phyloP scores from a whole-genome alignment of 208 protist species.

The Leishmania turanica region DNA sequence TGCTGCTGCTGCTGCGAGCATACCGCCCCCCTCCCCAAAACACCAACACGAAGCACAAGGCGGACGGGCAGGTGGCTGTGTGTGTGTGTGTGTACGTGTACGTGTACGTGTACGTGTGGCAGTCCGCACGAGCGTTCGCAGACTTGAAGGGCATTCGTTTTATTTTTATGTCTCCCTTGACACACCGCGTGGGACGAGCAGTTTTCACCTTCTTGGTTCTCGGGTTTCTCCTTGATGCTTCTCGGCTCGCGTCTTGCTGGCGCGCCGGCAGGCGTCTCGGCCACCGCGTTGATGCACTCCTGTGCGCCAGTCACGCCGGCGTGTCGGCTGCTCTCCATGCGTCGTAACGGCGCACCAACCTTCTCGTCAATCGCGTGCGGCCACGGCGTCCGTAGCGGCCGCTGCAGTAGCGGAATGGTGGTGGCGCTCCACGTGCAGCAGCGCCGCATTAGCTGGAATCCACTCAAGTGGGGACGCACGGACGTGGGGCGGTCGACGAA shows the following conservation, averaged over 20 bases:
- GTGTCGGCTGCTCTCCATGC: neutral
- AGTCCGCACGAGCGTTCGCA: neutral
- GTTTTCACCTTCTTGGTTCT: neutral
- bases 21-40: neutral
- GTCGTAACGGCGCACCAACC: neutral
- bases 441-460: constrained; percentile 76
- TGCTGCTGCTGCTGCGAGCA: neutral
- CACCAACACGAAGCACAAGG: neutral
- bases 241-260: neutral
- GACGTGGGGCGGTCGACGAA: constrained; percentile 40
- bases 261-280: constrained; percentile 6
- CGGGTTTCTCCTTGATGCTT: constrained; percentile 11
- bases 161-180: neutral
- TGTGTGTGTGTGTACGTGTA: neutral
- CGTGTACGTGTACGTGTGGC: neutral
- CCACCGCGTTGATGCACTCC: neutral
- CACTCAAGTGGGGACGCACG: constrained; percentile 42
- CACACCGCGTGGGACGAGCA: neutral
- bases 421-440: constrained; percentile 19
- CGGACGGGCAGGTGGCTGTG: neutral
- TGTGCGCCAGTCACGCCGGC: neutral
- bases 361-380: neutral
- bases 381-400: neutral
- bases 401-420: neutral
- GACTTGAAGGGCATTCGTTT: neutral